phyloP scores from a whole-genome alignment of 2,329 filamentous ascomycete genomes.

The Drechslerella dactyloides region DNA sequence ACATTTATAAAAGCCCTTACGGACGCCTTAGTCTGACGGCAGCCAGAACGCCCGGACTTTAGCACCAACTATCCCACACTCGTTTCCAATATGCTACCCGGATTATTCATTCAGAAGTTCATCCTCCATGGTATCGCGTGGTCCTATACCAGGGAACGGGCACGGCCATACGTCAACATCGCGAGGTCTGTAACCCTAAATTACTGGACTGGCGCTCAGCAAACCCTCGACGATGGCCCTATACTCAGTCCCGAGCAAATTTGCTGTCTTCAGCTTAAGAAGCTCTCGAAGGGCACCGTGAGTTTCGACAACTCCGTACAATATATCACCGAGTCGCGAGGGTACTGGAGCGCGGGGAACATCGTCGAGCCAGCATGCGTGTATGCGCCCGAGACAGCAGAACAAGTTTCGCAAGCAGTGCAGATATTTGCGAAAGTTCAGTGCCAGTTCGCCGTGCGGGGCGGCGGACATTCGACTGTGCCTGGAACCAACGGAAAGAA shows the following conservation, averaged over 20 bases:
- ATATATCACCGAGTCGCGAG: constrained; percentile 16
- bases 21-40: too few species aligned
- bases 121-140: not conserved
- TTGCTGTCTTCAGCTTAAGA: constrained; percentile 20
- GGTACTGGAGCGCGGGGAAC: constrained; percentile 19
- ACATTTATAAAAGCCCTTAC: too few species aligned
- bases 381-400: constrained; percentile 14
- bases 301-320: constrained; percentile 2
- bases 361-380: constrained; percentile 25
- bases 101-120: not conserved
- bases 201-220: not conserved
- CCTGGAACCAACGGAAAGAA: constrained; percentile 63
- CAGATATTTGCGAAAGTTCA: constrained; percentile 12
- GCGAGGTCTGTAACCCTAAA: not conserved
- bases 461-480: constrained; percentile 67
- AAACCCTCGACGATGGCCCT: not conserved
- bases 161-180: not conserved
- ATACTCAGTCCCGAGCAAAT: constrained; percentile 3
- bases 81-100: not conserved
- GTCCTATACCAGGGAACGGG: not conserved
- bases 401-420: constrained; percentile 23
- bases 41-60: too few species aligned
- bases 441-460: constrained; percentile 63
- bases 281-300: not conserved
- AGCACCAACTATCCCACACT: too few species aligned